Evolutionary conservation across 2,329 filamentous ascomycete species (phyloP).

Genomic region (Septoria linicola): DNA sequence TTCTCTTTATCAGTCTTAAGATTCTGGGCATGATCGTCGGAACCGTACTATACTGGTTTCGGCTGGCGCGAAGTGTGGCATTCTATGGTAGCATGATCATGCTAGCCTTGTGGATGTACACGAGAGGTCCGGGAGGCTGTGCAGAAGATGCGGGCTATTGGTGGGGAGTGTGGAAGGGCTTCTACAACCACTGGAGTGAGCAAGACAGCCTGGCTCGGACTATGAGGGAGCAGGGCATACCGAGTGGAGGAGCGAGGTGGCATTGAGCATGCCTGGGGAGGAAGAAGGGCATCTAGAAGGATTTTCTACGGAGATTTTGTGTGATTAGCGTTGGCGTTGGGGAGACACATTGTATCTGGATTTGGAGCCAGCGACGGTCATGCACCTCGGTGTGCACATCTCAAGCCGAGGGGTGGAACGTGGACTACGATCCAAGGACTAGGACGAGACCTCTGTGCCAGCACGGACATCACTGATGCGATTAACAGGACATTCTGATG

Average conservation of each 20-base stretch:
- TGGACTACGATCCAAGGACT: too few relatives aligned
- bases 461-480: too few relatives aligned
- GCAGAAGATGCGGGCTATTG: constrained; percentile 55
- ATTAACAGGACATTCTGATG: too few relatives aligned
- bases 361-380: neutral
- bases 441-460: too few relatives aligned
- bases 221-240: constrained; percentile 26
- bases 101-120: constrained; percentile 57
- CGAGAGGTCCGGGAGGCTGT: constrained; percentile 63
- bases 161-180: constrained; percentile 40
- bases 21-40: constrained; percentile 69
- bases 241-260: constrained; percentile 5
- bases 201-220: constrained; percentile 32
- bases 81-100: constrained; percentile 64
- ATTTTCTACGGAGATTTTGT: constrained; percentile 7
- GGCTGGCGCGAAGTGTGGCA: constrained; percentile 60
- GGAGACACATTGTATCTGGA: constrained; percentile 6
- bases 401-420: neutral
- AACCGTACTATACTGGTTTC: constrained; percentile 73
- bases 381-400: neutral
- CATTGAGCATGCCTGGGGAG: constrained; percentile 14
- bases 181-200: constrained; percentile 42
- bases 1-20: constrained; percentile 63
- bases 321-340: constrained; percentile 24
- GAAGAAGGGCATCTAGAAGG: too few relatives aligned